Percentiles rank a stretch among this genome's conserved stretches.
Conservation (phyloP, 164 flowering plant species). For the Magnolia officinalis region DNA sequence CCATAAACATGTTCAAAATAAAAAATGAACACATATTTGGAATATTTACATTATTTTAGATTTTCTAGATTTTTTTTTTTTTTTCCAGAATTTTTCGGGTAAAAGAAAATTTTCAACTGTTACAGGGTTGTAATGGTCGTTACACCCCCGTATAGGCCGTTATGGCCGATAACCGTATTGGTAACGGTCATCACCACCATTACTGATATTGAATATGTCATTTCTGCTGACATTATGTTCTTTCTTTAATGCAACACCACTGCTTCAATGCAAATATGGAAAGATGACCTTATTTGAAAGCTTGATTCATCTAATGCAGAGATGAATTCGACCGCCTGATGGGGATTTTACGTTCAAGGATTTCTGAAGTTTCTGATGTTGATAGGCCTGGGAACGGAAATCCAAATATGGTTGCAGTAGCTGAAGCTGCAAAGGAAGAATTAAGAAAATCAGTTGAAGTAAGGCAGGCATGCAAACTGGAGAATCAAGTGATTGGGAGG, state of each 20-base stretch:
- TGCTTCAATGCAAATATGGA: neutral
- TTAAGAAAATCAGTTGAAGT: constrained; percentile 16
- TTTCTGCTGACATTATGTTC: neutral
- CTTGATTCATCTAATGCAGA: constrained; percentile 31
- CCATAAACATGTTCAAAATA: too few species aligned
- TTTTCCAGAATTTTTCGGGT: too few species aligned
- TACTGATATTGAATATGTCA: too few species aligned
- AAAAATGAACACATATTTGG: too few species aligned
- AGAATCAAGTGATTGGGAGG: constrained; percentile 21
- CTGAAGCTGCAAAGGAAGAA: constrained; percentile 21
- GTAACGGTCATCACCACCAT: too few species aligned
- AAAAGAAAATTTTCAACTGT: too few species aligned
- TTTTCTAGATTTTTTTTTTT: too few species aligned
- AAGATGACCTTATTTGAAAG: constrained; percentile 1
- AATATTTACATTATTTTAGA: too few species aligned
- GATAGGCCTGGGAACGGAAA: constrained; percentile 20
- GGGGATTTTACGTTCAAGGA: constrained; percentile 57
- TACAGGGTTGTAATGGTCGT: too few species aligned
- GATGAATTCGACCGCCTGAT: constrained; percentile 59
- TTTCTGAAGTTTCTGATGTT: constrained; percentile 31
- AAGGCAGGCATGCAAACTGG: constrained; percentile 21
- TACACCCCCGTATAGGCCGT: too few species aligned
- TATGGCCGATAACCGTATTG: too few species aligned
- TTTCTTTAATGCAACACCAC: too few species aligned
- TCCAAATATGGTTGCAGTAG: constrained; percentile 8